These are phyloP conservation scores for Aschersonia sp. DNA, from an alignment of 2,329 filamentous ascomycete species.

Conservation along the genomic window DNA sequence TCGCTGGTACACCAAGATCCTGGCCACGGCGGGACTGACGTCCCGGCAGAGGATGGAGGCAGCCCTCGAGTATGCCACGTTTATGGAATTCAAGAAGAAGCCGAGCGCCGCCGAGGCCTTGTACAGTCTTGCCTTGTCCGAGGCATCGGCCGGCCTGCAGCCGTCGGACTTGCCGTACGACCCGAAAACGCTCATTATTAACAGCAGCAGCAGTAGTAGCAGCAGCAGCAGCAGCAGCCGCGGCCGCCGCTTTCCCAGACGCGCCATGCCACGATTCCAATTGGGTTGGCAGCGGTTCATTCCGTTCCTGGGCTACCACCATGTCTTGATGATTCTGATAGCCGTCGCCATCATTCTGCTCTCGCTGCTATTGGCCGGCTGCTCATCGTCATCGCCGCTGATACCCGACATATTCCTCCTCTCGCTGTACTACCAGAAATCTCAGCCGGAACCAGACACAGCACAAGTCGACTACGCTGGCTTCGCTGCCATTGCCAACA, in stretches of 20 bases:
- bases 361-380: constrained; percentile 83
- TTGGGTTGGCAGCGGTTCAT: constrained; percentile 46
- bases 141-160: constrained; percentile 46
- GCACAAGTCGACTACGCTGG: constrained; percentile 85
- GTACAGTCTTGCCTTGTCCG: constrained; percentile 62
- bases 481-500: constrained; percentile 72
- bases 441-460: constrained; percentile 67
- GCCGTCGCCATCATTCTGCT: constrained; percentile 85
- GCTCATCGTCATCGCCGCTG: constrained; percentile 87
- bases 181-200: constrained; percentile 46
- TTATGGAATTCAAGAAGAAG: constrained; percentile 63
- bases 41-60: constrained; percentile 69
- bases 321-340: constrained; percentile 97
- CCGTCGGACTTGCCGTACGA: constrained; percentile 33
- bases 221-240: constrained; percentile 11
- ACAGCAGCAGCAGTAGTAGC: constrained; percentile 22
- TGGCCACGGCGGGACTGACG: constrained; percentile 68
- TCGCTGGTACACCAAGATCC: constrained; percentile 64
- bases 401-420: constrained; percentile 96
- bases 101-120: constrained; percentile 53
- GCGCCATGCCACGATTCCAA: constrained; percentile 23
- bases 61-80: constrained; percentile 70
- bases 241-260: not conserved
- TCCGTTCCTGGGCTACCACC: constrained; percentile 57
- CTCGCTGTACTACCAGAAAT: constrained; percentile 89